Evolutionary conservation across 1,139 yeast genomes (phyloP).

Genomic region (Blastobotrys apis): DNA sequence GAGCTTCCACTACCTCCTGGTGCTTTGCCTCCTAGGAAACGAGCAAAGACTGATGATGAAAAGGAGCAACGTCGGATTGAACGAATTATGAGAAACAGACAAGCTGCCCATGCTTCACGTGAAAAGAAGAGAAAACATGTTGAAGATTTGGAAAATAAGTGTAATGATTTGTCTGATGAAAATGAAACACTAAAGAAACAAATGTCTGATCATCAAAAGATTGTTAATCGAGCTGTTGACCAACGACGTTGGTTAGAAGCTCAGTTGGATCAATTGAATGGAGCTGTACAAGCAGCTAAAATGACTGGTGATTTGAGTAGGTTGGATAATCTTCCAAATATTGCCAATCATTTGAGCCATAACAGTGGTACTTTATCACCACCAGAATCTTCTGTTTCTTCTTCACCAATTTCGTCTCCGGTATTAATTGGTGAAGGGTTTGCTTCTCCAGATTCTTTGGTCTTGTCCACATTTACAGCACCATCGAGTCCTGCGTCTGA

Average conservation of each 20-base stretch:
- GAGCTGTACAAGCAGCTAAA: constrained; percentile 29
- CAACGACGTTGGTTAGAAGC: constrained; percentile 27
- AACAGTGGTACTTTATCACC: constrained; percentile 9
- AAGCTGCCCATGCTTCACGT: constrained; percentile 96
- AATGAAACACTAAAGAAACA: constrained; percentile 28
- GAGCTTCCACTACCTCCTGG: constrained; percentile 37
- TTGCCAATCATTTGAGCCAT: constrained; percentile 5
- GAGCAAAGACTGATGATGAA: constrained; percentile 95
- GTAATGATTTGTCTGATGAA: constrained; percentile 30
- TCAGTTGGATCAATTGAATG: constrained; percentile 29
- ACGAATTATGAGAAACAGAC: constrained; percentile 85
- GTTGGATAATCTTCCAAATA: constrained; percentile 21
- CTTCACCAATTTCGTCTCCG: constrained; percentile 12
- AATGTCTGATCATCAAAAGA: constrained; percentile 10
- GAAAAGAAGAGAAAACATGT: constrained; percentile 94
- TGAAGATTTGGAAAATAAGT: constrained; percentile 65
- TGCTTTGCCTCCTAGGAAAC: constrained; percentile 84
- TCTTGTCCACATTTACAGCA: constrained; percentile 22
- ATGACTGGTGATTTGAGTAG: constrained; percentile 30
- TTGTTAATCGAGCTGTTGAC: constrained; percentile 25
- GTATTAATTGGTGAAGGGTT: constrained; percentile 14
- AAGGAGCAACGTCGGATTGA: constrained; percentile 95
- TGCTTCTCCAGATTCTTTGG: constrained; percentile 27
- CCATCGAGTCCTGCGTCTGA: constrained; percentile 27
- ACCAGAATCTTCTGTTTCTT: constrained; percentile 1